Evolutionary conservation across 768 basidiomycete species (phyloP).

Genomic region (Lentinula raphanica): DNA sequence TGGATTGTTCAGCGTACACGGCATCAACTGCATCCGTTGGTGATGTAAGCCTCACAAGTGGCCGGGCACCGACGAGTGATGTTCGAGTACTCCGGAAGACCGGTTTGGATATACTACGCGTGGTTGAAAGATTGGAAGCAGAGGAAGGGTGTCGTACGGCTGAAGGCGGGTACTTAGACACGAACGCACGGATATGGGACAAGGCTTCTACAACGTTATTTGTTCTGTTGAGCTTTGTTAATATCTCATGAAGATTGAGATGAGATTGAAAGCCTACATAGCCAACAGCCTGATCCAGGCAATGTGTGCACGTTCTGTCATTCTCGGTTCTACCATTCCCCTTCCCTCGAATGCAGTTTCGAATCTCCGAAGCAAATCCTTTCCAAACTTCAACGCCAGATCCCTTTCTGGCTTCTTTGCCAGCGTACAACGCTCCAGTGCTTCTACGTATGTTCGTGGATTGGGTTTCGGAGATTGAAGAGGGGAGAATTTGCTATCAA

Average conservation of each 20-base stretch:
- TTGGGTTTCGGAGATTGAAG: constrained; percentile 36
- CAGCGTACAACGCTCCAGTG: constrained; percentile 60
- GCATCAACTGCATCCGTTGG: constrained; percentile 54
- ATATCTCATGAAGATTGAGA: not conserved
- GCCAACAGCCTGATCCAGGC: constrained; percentile 63
- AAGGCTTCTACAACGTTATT: constrained; percentile 50
- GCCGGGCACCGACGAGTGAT: constrained; percentile 46
- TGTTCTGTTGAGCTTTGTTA: constrained; percentile 27
- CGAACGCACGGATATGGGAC: constrained; percentile 55
- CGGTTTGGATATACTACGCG: constrained; percentile 26
- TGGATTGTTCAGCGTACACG: no score
- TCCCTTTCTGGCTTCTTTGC: constrained; percentile 41
- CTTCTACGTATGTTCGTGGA: constrained; percentile 55
- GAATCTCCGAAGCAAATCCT: constrained; percentile 62
- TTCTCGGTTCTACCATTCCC: constrained; percentile 27
- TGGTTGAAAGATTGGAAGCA: not conserved
- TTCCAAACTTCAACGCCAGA: constrained; percentile 46
- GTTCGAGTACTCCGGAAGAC: constrained; percentile 56
- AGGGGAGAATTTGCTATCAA: no score
- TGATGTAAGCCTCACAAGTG: constrained; percentile 68
- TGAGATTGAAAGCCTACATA: constrained; percentile 40
- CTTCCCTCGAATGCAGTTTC: constrained; percentile 33
- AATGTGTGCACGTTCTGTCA: constrained; percentile 64
- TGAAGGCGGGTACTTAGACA: constrained; percentile 56
- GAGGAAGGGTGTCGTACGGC: constrained; percentile 33